phyloP scores from a whole-genome alignment of 2,329 filamentous ascomycete genomes.

The Calonectria henricotiae region DNA sequence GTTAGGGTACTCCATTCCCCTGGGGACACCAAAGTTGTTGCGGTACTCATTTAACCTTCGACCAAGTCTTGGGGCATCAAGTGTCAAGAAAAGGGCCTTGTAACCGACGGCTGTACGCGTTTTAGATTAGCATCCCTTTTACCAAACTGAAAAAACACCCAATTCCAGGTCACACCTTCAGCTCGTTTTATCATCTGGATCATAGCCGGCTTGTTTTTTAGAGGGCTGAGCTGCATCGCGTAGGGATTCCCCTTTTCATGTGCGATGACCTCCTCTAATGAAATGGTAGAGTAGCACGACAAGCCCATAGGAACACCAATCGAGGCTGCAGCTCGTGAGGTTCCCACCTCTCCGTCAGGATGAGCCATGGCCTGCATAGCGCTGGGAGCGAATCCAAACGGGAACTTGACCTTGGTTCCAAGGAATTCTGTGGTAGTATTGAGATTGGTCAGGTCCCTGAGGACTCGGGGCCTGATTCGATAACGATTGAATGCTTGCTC shows the following conservation, averaged over 20 bases:
- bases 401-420: constrained; percentile 33
- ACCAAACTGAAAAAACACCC: too few species aligned
- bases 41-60: constrained; percentile 47
- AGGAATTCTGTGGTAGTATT: constrained; percentile 33
- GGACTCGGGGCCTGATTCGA: constrained; percentile 34
- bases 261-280: constrained; percentile 40
- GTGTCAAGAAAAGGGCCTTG: constrained; percentile 52
- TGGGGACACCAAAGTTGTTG: constrained; percentile 47
- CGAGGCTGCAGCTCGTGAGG: constrained; percentile 22
- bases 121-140: background rate
- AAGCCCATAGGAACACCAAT: constrained; percentile 21
- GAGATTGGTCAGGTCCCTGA: constrained; percentile 30
- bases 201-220: constrained; percentile 33
- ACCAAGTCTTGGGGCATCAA: constrained; percentile 49
- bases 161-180: constrained; percentile 27
- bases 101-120: constrained; percentile 39
- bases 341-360: constrained; percentile 34
- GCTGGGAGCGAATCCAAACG: constrained; percentile 34
- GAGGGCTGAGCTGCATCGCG: constrained; percentile 33
- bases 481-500: constrained; percentile 37
- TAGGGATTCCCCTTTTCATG: constrained; percentile 31
- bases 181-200: constrained; percentile 32
- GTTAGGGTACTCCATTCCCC: constrained; percentile 43
- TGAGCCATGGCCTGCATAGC: constrained; percentile 37
- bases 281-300: constrained; percentile 25